These are phyloP conservation scores for Penicillium sp. DNA, from an alignment of 2,329 filamentous ascomycete species.

Conservation along the genomic window DNA sequence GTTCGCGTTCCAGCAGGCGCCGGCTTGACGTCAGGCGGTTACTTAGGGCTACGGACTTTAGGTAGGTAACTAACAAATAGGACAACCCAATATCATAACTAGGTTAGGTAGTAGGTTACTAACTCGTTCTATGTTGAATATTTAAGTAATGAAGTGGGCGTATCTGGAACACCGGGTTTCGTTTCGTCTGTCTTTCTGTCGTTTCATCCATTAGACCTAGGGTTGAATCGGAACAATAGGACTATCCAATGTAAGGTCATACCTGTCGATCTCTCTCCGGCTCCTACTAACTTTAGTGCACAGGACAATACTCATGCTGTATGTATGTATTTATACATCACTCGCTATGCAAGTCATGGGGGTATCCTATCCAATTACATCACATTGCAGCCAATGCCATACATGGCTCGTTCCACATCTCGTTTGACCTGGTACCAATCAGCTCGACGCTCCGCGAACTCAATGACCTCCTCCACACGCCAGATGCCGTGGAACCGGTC, in stretches of 20 bases:
- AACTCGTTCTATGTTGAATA: too few relatives aligned
- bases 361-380: constrained; percentile 59
- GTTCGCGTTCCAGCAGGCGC: constrained; percentile 23
- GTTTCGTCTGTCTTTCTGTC: not conserved
- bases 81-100: too few relatives aligned
- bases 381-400: constrained; percentile 79
- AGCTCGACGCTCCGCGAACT: constrained; percentile 87
- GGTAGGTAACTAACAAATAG: not conserved
- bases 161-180: not conserved
- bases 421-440: constrained; percentile 92
- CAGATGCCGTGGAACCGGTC: constrained; percentile 91
- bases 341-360: constrained; percentile 19
- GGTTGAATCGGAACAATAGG: not conserved
- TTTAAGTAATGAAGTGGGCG: too few relatives aligned
- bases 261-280: too few relatives aligned
- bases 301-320: not conserved
- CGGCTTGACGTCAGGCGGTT: constrained; percentile 23
- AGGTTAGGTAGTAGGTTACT: too few relatives aligned
- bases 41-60: constrained; percentile 2
- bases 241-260: not conserved
- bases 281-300: too few relatives aligned
- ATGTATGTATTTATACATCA: constrained; percentile 3
- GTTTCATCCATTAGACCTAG: not conserved
- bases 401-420: constrained; percentile 94
- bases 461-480: constrained; percentile 91